A percentile compares a stretch with the other conserved stretches of the same genome.
These are phyloP conservation scores for Teratosphaeriaceae sp. DNA, from an alignment of 2,329 filamentous ascomycete genomes.

Conservation along the genomic window DNA sequence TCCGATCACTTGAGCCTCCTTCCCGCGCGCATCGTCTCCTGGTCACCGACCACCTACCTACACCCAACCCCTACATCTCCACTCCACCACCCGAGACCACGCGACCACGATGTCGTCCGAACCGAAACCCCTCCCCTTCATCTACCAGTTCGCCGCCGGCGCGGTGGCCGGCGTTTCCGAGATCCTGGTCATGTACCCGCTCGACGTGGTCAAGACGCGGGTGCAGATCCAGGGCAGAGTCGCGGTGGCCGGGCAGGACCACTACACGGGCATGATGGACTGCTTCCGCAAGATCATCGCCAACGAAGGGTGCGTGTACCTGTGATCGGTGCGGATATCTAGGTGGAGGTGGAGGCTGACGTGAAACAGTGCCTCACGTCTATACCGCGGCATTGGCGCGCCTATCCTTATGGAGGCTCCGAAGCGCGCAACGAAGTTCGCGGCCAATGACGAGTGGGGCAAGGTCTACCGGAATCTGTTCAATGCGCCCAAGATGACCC, in stretches of 20 bases:
- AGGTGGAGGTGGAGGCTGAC: background rate
- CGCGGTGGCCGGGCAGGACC: constrained; percentile 61
- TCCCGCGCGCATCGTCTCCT: background rate
- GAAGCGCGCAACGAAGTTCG: constrained; percentile 96
- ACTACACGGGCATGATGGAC: constrained; percentile 95
- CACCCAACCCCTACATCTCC: background rate
- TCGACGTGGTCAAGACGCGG: constrained; percentile 98
- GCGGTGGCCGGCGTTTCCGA: constrained; percentile 97
- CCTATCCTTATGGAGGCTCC: constrained; percentile 97
- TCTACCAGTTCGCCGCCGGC: constrained; percentile 94
- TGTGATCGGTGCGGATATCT: background rate
- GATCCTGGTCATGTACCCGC: constrained; percentile 70
- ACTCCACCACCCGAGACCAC: background rate
- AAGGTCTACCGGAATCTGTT: constrained; percentile 86
- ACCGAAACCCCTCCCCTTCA: constrained; percentile 73
- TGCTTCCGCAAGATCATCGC: constrained; percentile 96
- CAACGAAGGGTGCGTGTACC: constrained; percentile 71
- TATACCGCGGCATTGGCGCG: constrained; percentile 92
- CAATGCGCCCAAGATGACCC: constrained; percentile 79
- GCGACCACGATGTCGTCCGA: constrained; percentile 41
- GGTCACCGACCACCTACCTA: background rate
- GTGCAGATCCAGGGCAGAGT: constrained; percentile 61
- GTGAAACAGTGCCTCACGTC: constrained; percentile 57
- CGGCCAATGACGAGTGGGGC: constrained; percentile 98
- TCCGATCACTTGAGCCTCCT: background rate